phyloP scores from a whole-genome alignment of 1,284 basidiomycete genomes.

The Calocybe gambosa region DNA sequence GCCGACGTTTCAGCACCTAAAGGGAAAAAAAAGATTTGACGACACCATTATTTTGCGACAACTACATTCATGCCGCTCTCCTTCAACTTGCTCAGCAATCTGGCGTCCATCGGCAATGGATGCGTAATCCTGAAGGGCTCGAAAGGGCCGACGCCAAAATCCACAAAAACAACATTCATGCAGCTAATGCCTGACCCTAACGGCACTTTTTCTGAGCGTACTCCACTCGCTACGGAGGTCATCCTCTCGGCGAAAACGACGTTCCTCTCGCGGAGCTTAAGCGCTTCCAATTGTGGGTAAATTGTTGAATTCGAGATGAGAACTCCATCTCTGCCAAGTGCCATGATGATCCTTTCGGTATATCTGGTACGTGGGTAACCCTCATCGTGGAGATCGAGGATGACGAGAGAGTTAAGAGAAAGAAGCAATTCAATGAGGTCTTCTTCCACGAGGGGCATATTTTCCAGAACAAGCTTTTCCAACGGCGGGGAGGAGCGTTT shows the following conservation, averaged over 20 bases:
- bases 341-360: not conserved
- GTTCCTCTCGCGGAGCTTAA: not conserved
- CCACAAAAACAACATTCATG: constrained; percentile 1
- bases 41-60: not conserved
- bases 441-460: constrained; percentile 3
- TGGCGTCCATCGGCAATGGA: not conserved
- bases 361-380: not conserved
- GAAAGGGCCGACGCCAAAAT: not conserved
- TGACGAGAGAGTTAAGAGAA: not conserved
- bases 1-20: not conserved
- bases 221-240: not conserved
- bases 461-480: not conserved
- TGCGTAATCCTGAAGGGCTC: not conserved
- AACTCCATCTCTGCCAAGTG: not conserved
- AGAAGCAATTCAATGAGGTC: not conserved
- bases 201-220: not conserved
- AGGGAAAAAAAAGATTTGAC: not conserved
- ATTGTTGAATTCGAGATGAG: not conserved
- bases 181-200: not conserved
- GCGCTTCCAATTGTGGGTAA: not conserved
- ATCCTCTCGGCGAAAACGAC: not conserved
- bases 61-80: not conserved
- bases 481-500: not conserved
- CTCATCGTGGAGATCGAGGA: constrained; percentile 1
- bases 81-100: not conserved